Percentiles rank a stretch among this genome's conserved stretches.
phyloP scores from a whole-genome alignment of 192 early-diverging fungal species.

The Podila horticola region DNA sequence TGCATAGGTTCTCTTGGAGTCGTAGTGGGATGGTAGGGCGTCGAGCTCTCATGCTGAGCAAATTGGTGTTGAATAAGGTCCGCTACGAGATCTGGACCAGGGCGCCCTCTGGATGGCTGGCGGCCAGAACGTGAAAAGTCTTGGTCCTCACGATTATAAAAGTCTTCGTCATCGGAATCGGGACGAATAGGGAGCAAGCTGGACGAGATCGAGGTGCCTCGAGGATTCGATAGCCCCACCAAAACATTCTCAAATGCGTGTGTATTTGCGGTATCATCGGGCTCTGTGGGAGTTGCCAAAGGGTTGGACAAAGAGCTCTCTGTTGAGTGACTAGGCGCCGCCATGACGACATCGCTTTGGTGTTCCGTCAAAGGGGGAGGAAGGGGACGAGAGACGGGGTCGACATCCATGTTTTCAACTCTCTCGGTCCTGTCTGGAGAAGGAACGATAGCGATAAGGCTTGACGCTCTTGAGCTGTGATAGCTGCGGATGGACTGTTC shows the following conservation, averaged over 20 bases:
- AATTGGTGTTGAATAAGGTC: constrained; percentile 22
- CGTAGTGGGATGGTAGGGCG: background rate
- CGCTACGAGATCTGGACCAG: constrained; percentile 15
- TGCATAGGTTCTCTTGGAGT: background rate
- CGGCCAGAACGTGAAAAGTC: background rate
- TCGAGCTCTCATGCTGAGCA: constrained; percentile 7
- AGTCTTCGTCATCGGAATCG: constrained; percentile 38
- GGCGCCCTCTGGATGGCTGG: background rate
- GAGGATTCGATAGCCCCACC: constrained; percentile 21
- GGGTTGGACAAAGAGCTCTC: no score
- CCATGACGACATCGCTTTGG: background rate
- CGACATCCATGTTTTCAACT: constrained; percentile 37
- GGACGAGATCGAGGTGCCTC: constrained; percentile 38
- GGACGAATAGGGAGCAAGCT: constrained; percentile 32
- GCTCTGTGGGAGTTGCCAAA: no score
- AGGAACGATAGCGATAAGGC: constrained; percentile 12
- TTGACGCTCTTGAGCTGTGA: constrained; percentile 42
- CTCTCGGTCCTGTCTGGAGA: background rate
- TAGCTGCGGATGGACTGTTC: constrained; percentile 42
- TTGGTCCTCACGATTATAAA: constrained; percentile 6
- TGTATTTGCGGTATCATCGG: no score
- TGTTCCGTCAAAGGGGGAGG: background rate
- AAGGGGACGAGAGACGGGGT: constrained; percentile 16
- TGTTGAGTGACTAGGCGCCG: no score
- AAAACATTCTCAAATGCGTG: background rate